These are phyloP conservation scores for Cudoniella acicularis DNA, from an alignment of 495 filamentous ascomycete genomes.

Conservation along the genomic window DNA sequence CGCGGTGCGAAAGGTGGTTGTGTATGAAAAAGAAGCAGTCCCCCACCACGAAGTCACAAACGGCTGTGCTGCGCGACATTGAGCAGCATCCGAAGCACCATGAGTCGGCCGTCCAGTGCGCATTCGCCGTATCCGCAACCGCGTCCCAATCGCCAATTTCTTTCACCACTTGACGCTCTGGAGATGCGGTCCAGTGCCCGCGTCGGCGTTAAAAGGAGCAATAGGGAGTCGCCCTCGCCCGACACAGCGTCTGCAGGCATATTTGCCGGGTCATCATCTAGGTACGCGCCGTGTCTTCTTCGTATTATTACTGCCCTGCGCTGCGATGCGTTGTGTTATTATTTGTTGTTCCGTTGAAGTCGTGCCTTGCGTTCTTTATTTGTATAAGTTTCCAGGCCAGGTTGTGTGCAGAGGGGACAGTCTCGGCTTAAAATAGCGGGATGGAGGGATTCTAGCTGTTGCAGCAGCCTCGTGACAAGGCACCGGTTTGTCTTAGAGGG, in stretches of 20 bases:
- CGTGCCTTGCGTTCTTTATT: no score
- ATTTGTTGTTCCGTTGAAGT: not conserved
- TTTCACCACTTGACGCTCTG: slow-evolving; percentile 10
- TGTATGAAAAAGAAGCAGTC: not conserved
- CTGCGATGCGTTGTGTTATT: not conserved
- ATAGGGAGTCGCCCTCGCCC: not conserved
- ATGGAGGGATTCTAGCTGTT: not conserved
- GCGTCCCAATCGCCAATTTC: not conserved
- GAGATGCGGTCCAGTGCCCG: not conserved
- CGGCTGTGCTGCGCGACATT: not conserved
- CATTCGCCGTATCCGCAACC: not conserved
- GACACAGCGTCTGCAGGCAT: not conserved
- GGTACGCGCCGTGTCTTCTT: not conserved
- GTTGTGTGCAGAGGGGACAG: no score
- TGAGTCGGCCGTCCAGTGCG: not conserved
- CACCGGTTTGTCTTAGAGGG: no score
- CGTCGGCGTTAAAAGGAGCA: not conserved
- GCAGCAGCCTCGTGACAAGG: no score
- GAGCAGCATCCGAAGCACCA: not conserved
- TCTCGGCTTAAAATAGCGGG: not conserved
- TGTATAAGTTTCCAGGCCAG: no score
- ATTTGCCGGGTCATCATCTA: not conserved
- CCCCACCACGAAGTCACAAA: not conserved
- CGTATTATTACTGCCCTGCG: not conserved
- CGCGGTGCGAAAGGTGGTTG: not conserved